Evolutionary conservation across 352 stramenopile genomes (phyloP).

Genomic region (Phytophthora idaei): DNA sequence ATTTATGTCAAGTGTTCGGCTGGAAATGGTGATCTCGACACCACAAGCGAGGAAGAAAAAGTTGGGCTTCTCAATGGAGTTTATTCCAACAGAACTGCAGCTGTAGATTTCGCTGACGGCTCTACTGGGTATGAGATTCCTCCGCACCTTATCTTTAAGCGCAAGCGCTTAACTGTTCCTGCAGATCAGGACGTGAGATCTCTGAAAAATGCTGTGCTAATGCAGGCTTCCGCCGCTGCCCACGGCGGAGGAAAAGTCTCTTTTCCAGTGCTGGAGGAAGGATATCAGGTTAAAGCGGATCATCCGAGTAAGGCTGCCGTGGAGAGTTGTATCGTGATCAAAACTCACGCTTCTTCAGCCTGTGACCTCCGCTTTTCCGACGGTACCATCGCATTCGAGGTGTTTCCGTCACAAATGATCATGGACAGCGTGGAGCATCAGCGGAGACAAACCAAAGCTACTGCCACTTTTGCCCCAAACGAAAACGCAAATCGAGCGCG

Average conservation of each 20-base stretch:
- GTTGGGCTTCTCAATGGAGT: conserved; percentile 73
- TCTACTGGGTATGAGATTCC: conserved; percentile 75
- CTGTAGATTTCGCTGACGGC: conserved; percentile 77
- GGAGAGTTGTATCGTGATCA: conserved; percentile 74
- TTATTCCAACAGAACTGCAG: conserved; percentile 78
- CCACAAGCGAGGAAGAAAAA: conserved; percentile 58
- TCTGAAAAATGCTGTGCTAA: conserved; percentile 79
- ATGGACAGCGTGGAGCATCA: conserved; percentile 46
- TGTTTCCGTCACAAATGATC: conserved; percentile 85
- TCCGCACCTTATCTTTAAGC: conserved; percentile 62
- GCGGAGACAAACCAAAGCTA: conserved; percentile 12
- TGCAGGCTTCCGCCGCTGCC: conserved; percentile 47
- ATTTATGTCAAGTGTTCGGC: conserved; percentile 62
- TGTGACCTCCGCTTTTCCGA: conserved; percentile 79
- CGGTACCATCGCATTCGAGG: conserved; percentile 77
- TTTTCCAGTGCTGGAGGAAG: conserved; percentile 58
- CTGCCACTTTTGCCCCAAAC: conserved; percentile 10
- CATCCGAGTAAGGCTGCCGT: conserved; percentile 64
- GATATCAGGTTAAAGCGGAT: conserved; percentile 77
- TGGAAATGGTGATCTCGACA: conserved; percentile 54
- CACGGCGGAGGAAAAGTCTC: conserved; percentile 9
- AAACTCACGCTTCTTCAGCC: conserved; percentile 58
- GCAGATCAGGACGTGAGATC: conserved; percentile 68
- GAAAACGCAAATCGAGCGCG: conserved; percentile 14
- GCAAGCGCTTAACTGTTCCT: conserved; percentile 41